Evolutionary conservation across 73 alveolate genomes (phyloP).

Genomic region (Breviolum minutum): DNA sequence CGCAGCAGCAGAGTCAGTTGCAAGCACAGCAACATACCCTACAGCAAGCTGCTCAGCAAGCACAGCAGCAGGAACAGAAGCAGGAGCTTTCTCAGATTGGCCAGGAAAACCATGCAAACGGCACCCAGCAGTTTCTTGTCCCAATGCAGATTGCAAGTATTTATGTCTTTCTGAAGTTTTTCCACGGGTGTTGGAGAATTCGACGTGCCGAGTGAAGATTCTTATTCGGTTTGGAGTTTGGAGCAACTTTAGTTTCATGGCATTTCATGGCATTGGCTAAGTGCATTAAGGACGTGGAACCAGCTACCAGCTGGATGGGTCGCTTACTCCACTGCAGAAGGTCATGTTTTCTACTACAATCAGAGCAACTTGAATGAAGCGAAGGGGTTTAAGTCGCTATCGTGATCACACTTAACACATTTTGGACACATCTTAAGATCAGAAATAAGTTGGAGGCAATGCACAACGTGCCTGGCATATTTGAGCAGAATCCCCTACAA

Average conservation of each 20-base stretch:
- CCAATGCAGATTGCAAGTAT: too few species aligned
- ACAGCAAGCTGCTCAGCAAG: not conserved
- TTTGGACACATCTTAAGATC: too few species aligned
- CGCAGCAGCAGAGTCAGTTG: not conserved
- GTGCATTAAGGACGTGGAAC: not conserved
- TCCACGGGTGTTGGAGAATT: too few species aligned
- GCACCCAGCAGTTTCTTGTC: too few species aligned
- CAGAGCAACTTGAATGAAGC: constrained; percentile 36
- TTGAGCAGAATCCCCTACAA: too few species aligned
- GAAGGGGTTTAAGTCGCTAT: too few species aligned
- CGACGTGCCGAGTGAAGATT: too few species aligned
- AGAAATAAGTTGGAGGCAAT: too few species aligned
- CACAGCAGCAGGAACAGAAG: constrained; percentile 1
- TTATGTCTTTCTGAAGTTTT: too few species aligned
- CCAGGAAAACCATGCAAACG: not conserved
- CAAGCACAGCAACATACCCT: not conserved
- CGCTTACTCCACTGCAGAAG: constrained; percentile 73
- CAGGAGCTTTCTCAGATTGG: not conserved
- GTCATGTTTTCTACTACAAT: constrained; percentile 73
- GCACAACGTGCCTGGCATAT: too few species aligned
- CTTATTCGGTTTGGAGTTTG: too few species aligned
- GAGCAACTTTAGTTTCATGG: too few species aligned
- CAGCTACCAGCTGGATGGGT: constrained; percentile 68
- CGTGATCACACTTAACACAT: not conserved
- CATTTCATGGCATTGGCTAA: not conserved